These are phyloP conservation scores for Pythium plurisporium DNA, from an alignment of 352 stramenopile genomes.

Conservation along the genomic window DNA sequence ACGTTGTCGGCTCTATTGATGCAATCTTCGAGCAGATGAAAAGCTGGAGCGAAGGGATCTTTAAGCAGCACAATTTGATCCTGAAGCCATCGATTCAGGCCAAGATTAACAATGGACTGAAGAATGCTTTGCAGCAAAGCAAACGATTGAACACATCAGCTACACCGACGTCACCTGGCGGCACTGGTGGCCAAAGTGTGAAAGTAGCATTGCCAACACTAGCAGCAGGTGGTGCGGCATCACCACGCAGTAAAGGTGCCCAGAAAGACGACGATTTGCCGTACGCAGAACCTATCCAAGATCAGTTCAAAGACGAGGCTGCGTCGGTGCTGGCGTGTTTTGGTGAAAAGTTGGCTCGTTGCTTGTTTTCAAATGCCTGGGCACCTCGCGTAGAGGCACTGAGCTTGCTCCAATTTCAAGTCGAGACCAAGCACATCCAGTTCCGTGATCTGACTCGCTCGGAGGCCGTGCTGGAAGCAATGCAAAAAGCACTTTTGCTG, in stretches of 20 bases:
- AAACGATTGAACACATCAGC: conserved; percentile 39
- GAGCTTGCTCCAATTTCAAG: conserved; percentile 65
- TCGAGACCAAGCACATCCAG: conserved; percentile 47
- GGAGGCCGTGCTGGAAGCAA: conserved; percentile 25
- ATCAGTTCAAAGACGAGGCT: conserved; percentile 48
- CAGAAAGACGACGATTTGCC: conserved; percentile 72
- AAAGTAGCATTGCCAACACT: background rate
- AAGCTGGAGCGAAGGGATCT: conserved; percentile 64
- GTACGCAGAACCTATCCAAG: conserved; percentile 73
- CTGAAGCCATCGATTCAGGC: conserved; percentile 75
- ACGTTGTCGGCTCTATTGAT: conserved; percentile 48
- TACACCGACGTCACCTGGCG: background rate
- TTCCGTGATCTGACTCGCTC: conserved; percentile 29
- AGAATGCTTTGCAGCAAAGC: conserved; percentile 56
- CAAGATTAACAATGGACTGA: conserved; percentile 80
- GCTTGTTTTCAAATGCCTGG: conserved; percentile 79
- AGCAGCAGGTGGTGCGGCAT: conserved; percentile 8
- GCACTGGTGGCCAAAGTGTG: background rate
- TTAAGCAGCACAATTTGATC: conserved; percentile 63
- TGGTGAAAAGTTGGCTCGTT: conserved; percentile 68
- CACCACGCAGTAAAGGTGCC: conserved; percentile 43
- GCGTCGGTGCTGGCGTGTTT: conserved; percentile 46
- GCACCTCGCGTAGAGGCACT: conserved; percentile 73
- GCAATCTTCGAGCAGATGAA: conserved; percentile 74
- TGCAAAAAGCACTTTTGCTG: conserved; percentile 54